phyloP scores from a whole-genome alignment of 169 alveolate genomes.

The Plasmodium reichenowi region DNA sequence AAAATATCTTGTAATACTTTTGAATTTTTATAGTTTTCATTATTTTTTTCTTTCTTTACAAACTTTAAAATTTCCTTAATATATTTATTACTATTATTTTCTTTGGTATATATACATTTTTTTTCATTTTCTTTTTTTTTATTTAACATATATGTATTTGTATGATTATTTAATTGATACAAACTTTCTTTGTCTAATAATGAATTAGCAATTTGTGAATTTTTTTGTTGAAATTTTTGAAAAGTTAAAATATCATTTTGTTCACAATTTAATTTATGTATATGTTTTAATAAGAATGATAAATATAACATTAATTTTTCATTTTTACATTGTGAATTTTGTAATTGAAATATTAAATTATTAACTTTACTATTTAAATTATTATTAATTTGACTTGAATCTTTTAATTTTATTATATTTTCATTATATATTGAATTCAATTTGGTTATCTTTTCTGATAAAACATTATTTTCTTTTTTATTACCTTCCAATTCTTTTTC shows the following conservation, averaged over 20 bases:
- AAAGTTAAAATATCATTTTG: constrained; percentile 5
- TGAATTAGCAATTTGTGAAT: not conserved
- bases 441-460: constrained; percentile 55
- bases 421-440: constrained; percentile 31
- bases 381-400: constrained; percentile 38
- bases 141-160: too few relatives aligned
- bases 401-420: constrained; percentile 53
- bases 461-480: constrained; percentile 47
- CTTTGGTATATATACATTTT: too few relatives aligned
- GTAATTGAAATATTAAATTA: constrained; percentile 49
- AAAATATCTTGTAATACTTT: too few relatives aligned
- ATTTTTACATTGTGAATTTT: constrained; percentile 65
- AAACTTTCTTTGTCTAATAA: too few relatives aligned
- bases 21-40: too few relatives aligned
- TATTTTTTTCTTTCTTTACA: too few relatives aligned
- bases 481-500: constrained; percentile 46
- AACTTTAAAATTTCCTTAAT: too few relatives aligned
- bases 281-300: constrained; percentile 49
- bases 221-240: constrained; percentile 32
- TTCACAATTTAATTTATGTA: constrained; percentile 4
- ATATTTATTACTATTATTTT: too few relatives aligned
- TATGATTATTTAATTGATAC: too few relatives aligned
- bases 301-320: constrained; percentile 56
- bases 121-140: too few relatives aligned
- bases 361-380: constrained; percentile 56